A percentile compares a stretch with the other conserved stretches of the same genome.
Conservation (phyloP, 495 filamentous ascomycete species). For the Neurospora africana region DNA sequence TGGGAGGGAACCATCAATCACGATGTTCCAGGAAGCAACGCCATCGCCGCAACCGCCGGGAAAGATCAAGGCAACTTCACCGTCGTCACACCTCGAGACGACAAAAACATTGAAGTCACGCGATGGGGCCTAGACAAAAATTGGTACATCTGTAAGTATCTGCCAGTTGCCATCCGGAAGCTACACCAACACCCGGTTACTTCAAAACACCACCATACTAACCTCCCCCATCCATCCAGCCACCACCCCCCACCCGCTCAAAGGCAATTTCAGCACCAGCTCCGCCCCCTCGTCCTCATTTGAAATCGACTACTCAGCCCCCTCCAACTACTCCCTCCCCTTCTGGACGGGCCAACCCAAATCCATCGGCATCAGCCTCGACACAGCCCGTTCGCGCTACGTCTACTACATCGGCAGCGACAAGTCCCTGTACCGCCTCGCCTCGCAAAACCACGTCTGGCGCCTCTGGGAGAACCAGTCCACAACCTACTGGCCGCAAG, state of each 20-base stretch:
- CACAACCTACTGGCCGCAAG: slow-evolving; percentile 19
- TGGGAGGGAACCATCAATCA: slow-evolving; percentile 17
- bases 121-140: slow-evolving; percentile 11
- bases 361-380: slow-evolving; percentile 19
- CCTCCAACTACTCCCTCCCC: slow-evolving; percentile 21
- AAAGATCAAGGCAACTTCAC: slow-evolving; percentile 22
- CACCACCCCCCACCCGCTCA: slow-evolving; percentile 20
- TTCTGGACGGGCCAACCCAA: slow-evolving; percentile 19
- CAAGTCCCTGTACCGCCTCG: slow-evolving; percentile 15
- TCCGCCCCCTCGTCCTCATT: slow-evolving; percentile 12
- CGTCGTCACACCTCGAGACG: slow-evolving; percentile 18
- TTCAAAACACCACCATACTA: slow-evolving; percentile 1
- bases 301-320: slow-evolving; percentile 14
- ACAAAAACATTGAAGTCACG: slow-evolving; percentile 17
- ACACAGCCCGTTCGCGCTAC: slow-evolving; percentile 15
- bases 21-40: slow-evolving; percentile 13
- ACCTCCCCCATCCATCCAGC: slow-evolving; percentile 10
- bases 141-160: slow-evolving; percentile 19
- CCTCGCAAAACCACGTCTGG: slow-evolving; percentile 21
- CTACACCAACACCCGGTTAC: background rate
- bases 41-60: slow-evolving; percentile 16
- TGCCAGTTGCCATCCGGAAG: background rate
- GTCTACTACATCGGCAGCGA: slow-evolving; percentile 31
- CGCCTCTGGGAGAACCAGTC: slow-evolving; percentile 10
- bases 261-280: slow-evolving; percentile 10